A percentile compares a stretch with the other conserved stretches of the same genome.
Evolutionary conservation across 192 early-diverging fungal genomes (phyloP).

Genomic region (Coemansia sp.): DNA sequence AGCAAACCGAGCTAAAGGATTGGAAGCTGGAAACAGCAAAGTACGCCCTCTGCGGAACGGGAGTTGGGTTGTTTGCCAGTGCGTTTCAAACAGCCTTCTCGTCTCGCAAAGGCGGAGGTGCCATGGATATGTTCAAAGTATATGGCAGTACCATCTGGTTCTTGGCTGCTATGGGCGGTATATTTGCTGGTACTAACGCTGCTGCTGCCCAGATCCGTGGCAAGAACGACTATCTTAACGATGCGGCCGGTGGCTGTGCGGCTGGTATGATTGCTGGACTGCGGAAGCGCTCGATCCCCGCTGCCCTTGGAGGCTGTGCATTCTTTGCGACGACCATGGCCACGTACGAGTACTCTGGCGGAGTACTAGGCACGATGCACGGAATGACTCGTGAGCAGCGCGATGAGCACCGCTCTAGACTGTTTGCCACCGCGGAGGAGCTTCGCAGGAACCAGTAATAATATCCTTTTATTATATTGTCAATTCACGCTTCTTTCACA

Average conservation of each 20-base stretch:
- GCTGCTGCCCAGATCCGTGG: conserved; percentile 59
- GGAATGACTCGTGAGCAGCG: conserved; percentile 46
- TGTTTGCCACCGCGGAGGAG: conserved; percentile 51
- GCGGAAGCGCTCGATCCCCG: conserved; percentile 60
- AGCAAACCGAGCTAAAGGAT: conserved; percentile 25
- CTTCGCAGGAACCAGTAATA: conserved; percentile 31
- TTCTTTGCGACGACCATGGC: conserved; percentile 68
- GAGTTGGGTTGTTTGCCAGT: conserved; percentile 66
- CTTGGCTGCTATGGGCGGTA: conserved; percentile 78
- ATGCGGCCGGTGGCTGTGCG: conserved; percentile 70
- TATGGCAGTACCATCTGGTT: conserved; percentile 66
- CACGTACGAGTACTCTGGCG: conserved; percentile 66
- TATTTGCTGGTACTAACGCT: conserved; percentile 70
- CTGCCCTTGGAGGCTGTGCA: conserved; percentile 62
- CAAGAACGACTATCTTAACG: conserved; percentile 71
- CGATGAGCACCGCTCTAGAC: conserved; percentile 42
- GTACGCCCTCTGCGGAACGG: conserved; percentile 58
- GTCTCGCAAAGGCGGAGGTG: conserved; percentile 40
- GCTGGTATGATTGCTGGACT: conserved; percentile 69
- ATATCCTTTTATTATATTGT: not conserved
- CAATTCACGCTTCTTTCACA: not conserved
- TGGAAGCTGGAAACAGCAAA: conserved; percentile 48
- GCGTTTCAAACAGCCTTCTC: conserved; percentile 66
- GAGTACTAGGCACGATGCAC: conserved; percentile 41
- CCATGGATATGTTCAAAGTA: conserved; percentile 59